Evolutionary conservation across 2,329 filamentous ascomycete species (phyloP), one percentile per base, ranked within the genome.

Genomic region (Diaporthe citrichinensis): DNA sequence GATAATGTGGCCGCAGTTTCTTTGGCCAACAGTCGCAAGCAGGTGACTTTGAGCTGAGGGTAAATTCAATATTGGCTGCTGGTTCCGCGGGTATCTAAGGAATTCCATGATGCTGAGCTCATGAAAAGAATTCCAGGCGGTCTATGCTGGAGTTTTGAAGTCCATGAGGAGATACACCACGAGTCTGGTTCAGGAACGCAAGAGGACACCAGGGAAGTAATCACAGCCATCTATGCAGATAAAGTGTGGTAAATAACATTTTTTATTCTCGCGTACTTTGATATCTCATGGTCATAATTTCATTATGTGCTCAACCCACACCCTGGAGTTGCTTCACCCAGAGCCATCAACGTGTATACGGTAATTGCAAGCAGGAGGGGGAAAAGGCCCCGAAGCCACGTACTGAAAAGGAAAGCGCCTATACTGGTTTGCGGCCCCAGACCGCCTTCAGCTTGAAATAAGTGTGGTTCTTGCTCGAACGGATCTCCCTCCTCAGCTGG

Each of bases 401-500:
- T 25, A 20, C 31, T 14, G 8, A 41, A 39, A 39, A 36, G 23
- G 14, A 39, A 51, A 15, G 58, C 65, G 17, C 4, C 25, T 31
- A 69, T n/a, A 61, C 62, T 23, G 79, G 81, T 76, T 81, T 82
- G 12, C 77, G 78, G 23, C 78, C 81, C 79, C 79, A 83, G 0
- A 83, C 81, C 8, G 79, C 80, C 0, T 81, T 77, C 59, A 83
- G 78, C 0, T 79, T 78, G 68, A 83, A 83, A 71, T 79, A 82
- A 1, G 80, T 75, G 55, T 83, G 82, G 9, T 81, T 76, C 36
- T 78, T 81, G 1, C 78, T 78, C 0, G 79, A 79, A 3, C 81
- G 78, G 4, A 83, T 79, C 72, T 83, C 83, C 14, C 81, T 80
- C 25, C 81, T 81, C 15, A 85, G 80, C 36, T 83, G 80, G 3